A percentile compares a stretch with the other conserved stretches of the same genome.
These are phyloP conservation scores for Crucihimalaya himalaica DNA, from an alignment of 345 rosid species.

Conservation along the genomic window DNA sequence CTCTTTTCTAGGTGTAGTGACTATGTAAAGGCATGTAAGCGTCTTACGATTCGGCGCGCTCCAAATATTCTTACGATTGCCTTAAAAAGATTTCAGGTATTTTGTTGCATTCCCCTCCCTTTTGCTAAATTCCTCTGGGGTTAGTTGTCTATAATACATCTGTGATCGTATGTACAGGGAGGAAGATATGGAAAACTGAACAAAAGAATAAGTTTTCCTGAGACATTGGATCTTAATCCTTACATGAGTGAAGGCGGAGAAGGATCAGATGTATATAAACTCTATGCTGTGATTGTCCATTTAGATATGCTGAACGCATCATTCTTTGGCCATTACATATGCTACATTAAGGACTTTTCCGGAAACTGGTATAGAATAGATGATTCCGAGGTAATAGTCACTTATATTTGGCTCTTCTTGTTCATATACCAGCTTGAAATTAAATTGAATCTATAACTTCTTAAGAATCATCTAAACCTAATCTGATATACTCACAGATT, in stretches of 20 bases:
- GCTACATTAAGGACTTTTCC: slow-evolving; percentile 77
- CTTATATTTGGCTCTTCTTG: slow-evolving; percentile 18
- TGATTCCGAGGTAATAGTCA: slow-evolving; percentile 74
- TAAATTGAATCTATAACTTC: neutral
- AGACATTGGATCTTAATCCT: slow-evolving; percentile 76
- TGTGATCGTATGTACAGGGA: slow-evolving; percentile 59
- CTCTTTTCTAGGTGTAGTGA: slow-evolving; percentile 63
- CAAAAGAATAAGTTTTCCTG: slow-evolving; percentile 86
- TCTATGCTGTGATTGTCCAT: slow-evolving; percentile 95
- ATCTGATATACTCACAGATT: slow-evolving; percentile 54
- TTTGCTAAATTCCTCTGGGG: neutral
- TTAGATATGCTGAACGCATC: slow-evolving; percentile 98
- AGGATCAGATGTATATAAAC: slow-evolving; percentile 68
- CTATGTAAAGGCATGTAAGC: slow-evolving; percentile 97
- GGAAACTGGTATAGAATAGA: slow-evolving; percentile 89
- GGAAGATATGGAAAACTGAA: slow-evolving; percentile 98
- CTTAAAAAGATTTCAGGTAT: slow-evolving; percentile 87
- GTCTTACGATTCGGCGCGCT: slow-evolving; percentile 65
- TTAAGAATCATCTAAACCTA: slow-evolving; percentile 14
- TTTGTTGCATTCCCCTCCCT: neutral
- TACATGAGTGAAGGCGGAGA: slow-evolving; percentile 84
- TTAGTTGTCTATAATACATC: neutral
- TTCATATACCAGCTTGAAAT: neutral
- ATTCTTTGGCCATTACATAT: slow-evolving; percentile 92
- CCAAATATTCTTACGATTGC: slow-evolving; percentile 97